These are phyloP conservation scores for Candida tibetensis DNA, from an alignment of 805 yeast species.

Conservation along the genomic window DNA sequence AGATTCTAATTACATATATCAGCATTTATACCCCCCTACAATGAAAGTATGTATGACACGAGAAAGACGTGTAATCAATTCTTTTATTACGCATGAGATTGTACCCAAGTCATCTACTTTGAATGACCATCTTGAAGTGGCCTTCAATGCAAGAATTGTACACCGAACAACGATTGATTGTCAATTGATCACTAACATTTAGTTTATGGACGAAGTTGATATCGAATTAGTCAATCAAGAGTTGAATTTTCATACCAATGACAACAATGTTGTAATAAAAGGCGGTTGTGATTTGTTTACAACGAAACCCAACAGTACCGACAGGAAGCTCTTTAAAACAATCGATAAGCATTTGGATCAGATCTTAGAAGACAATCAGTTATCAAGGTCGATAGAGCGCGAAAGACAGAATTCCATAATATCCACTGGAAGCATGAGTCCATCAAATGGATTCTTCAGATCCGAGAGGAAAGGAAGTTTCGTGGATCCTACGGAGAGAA, in stretches of 20 bases:
- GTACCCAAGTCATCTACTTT: too few relatives aligned
- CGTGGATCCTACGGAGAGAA: conserved; percentile 10
- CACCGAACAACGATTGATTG: too few relatives aligned
- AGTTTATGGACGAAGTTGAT: conserved; percentile 92
- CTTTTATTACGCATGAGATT: too few relatives aligned
- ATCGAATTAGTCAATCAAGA: conserved; percentile 89
- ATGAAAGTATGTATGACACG: too few relatives aligned
- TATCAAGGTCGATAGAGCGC: conserved; percentile 36
- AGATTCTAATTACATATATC: too few relatives aligned
- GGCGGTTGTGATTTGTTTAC: conserved; percentile 95
- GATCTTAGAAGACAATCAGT: conserved; percentile 43
- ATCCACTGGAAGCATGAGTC: conserved; percentile 37
- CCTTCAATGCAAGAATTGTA: too few relatives aligned
- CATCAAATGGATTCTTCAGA: conserved; percentile 10
- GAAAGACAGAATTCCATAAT: conserved; percentile 37
- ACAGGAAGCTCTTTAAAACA: conserved; percentile 81
- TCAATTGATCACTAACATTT: too few relatives aligned
- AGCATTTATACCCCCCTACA: too few relatives aligned
- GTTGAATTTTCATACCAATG: conserved; percentile 45
- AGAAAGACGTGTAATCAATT: too few relatives aligned
- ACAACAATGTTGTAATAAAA: conserved; percentile 49
- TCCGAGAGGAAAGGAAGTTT: conserved; percentile 23
- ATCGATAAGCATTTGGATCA: conserved; percentile 77
- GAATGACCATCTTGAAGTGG: too few relatives aligned
- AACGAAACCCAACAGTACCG: conserved; percentile 89